These are phyloP conservation scores for Fusarium domesticum DNA, from an alignment of 2,329 filamentous ascomycete genomes.

Conservation along the genomic window DNA sequence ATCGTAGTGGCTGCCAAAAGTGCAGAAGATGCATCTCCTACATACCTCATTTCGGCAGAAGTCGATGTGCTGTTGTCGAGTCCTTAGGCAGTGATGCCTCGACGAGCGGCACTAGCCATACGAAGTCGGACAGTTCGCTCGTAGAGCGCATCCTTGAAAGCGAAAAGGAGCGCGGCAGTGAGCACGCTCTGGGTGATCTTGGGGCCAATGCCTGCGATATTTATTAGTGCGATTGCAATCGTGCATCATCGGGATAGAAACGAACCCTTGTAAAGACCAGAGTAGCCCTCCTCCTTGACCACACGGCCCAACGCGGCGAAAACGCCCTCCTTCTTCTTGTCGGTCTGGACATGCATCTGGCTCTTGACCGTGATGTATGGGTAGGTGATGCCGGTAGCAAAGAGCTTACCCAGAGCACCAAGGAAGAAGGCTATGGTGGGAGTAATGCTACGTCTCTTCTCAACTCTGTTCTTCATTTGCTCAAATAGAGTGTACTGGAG, in stretches of 20 bases:
- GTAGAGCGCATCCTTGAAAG: slow-evolving; percentile 96
- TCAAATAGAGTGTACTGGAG: slow-evolving; percentile 98
- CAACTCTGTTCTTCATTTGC: slow-evolving; percentile 89
- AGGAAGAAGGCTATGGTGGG: slow-evolving; percentile 86
- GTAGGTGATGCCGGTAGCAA: slow-evolving; percentile 92
- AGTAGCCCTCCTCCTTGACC: slow-evolving; percentile 84
- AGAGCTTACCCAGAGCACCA: slow-evolving; percentile 88
- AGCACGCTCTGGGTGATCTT: slow-evolving; percentile 97
- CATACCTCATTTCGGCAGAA: no score
- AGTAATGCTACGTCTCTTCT: slow-evolving; percentile 71
- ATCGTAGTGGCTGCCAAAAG: not conserved
- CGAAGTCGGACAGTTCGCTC: slow-evolving; percentile 72
- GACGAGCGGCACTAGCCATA: slow-evolving; percentile 40
- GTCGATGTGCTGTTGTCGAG: no score
- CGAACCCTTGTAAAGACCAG: slow-evolving; percentile 87
- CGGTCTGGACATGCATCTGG: slow-evolving; percentile 87
- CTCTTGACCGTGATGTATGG: slow-evolving; percentile 99
- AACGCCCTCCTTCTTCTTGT: slow-evolving; percentile 77
- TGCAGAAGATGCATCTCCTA: not conserved
- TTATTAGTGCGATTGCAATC: slow-evolving; percentile 5
- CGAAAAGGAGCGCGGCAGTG: slow-evolving; percentile 93
- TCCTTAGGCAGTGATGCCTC: slow-evolving; percentile 34
- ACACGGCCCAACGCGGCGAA: slow-evolving; percentile 74
- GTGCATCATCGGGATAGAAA: slow-evolving; percentile 7
- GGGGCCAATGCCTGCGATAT: slow-evolving; percentile 73